phyloP scores from a whole-genome alignment of 169 alveolate genomes.

The Babesia caballi region DNA sequence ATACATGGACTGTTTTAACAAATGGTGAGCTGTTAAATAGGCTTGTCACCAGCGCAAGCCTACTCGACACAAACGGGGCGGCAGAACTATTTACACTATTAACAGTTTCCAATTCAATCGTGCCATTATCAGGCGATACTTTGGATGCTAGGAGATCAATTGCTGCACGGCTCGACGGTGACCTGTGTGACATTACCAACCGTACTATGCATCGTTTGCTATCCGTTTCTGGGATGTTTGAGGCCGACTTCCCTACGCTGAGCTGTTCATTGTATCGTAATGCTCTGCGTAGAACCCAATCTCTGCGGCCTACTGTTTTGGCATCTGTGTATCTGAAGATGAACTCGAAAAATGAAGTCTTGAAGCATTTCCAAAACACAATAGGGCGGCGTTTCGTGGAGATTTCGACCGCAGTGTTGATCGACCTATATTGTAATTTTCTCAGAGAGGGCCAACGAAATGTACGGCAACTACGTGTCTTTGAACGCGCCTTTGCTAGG shows the following conservation, averaged over 20 bases:
- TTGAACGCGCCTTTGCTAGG: constrained; percentile 27
- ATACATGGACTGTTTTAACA: constrained; percentile 25
- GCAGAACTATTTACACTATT: constrained; percentile 37
- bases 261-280: background rate
- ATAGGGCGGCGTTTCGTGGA: constrained; percentile 8
- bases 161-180: background rate
- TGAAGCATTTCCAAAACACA: background rate
- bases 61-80: constrained; percentile 4
- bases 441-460: constrained; percentile 15
- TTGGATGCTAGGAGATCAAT: background rate
- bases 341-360: background rate
- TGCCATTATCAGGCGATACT: background rate
- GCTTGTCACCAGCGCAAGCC: background rate
- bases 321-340: constrained; percentile 3
- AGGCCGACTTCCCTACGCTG: constrained; percentile 7
- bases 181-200: background rate
- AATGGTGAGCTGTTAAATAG: background rate
- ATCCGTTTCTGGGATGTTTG: background rate
- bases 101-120: constrained; percentile 11
- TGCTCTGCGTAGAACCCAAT: background rate
- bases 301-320: constrained; percentile 2
- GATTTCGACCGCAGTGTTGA: constrained; percentile 9
- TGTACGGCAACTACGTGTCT: background rate
- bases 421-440: constrained; percentile 41
- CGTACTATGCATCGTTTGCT: constrained; percentile 9